These are phyloP conservation scores for Avicennia marina DNA, from an alignment of 257 asterid genomes.

Conservation along the genomic window DNA sequence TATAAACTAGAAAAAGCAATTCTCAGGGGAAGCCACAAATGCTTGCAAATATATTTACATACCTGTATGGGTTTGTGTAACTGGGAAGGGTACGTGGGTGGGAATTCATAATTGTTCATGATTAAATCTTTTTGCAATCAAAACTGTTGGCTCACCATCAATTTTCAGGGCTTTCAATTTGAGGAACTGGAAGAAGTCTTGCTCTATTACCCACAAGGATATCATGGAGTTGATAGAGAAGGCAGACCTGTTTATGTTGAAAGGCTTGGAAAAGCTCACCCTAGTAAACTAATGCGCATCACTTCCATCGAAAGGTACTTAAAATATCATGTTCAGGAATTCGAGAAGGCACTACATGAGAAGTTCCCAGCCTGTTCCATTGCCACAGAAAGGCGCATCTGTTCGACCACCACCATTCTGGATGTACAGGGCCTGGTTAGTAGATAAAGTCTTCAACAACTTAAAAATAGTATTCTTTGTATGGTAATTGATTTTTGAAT, in stretches of 20 bases:
- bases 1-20: background rate
- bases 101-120: background rate
- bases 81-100: background rate
- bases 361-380: constrained; percentile 92
- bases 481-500: background rate
- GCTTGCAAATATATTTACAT: too few relatives aligned
- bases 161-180: constrained; percentile 69
- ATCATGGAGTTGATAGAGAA: constrained; percentile 94
- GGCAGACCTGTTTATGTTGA: constrained; percentile 95
- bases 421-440: constrained; percentile 96
- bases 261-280: constrained; percentile 93
- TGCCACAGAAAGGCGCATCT: constrained; percentile 78
- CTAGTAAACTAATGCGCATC: constrained; percentile 67
- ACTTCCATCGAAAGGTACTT: constrained; percentile 77
- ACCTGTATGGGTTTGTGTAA: too few relatives aligned
- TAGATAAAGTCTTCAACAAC: constrained; percentile 5
- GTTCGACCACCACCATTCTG: constrained; percentile 77
- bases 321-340: constrained; percentile 92
- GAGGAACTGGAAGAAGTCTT: constrained; percentile 83
- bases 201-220: constrained; percentile 93
- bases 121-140: too few relatives aligned
- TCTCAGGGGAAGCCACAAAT: background rate
- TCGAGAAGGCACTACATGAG: constrained; percentile 80
- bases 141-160: constrained; percentile 16
- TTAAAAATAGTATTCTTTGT: background rate